Conservation (phyloP, 306 rosid genomes). For the Citrullus amarus region DNA sequence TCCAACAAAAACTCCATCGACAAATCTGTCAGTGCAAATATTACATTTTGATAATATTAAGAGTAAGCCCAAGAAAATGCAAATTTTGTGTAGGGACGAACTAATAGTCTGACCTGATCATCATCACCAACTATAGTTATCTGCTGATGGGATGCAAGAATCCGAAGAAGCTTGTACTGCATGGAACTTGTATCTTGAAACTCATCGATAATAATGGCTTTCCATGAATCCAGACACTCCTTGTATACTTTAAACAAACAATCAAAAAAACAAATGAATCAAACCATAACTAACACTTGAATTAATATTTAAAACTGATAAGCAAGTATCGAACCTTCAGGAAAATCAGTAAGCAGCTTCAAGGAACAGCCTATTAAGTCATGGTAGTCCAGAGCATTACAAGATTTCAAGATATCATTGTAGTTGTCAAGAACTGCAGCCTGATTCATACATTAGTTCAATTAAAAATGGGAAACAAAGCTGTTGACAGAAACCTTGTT, state of each 20-base stretch:
- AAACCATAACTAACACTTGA: constrained; percentile 21
- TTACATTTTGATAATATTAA: background rate
- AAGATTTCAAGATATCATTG: constrained; percentile 60
- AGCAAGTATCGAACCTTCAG: constrained; percentile 46
- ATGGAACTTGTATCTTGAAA: constrained; percentile 95
- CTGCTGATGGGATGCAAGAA: constrained; percentile 58
- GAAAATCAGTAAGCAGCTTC: constrained; percentile 70
- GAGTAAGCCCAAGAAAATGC: background rate
- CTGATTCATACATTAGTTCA: constrained; percentile 34
- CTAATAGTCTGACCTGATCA: constrained; percentile 45
- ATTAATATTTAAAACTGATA: constrained; percentile 5
- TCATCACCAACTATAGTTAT: constrained; percentile 96
- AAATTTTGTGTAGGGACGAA: background rate
- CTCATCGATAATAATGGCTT: constrained; percentile 85
- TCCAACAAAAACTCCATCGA: background rate
- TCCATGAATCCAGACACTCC: constrained; percentile 69
- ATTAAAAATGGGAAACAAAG: constrained; percentile 18
- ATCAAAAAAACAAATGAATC: constrained; percentile 23
- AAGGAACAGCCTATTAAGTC: constrained; percentile 84
- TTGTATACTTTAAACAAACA: constrained; percentile 37
- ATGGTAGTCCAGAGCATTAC: constrained; percentile 92
- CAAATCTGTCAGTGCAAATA: background rate
- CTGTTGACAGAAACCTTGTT: background rate
- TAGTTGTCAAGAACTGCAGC: constrained; percentile 69
- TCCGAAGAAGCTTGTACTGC: constrained; percentile 67